A percentile compares a stretch with the other conserved stretches of the same genome.
These are phyloP conservation scores for Cladosporium austrohemisphaericum DNA, from an alignment of 2,329 filamentous ascomycete species.

Conservation along the genomic window DNA sequence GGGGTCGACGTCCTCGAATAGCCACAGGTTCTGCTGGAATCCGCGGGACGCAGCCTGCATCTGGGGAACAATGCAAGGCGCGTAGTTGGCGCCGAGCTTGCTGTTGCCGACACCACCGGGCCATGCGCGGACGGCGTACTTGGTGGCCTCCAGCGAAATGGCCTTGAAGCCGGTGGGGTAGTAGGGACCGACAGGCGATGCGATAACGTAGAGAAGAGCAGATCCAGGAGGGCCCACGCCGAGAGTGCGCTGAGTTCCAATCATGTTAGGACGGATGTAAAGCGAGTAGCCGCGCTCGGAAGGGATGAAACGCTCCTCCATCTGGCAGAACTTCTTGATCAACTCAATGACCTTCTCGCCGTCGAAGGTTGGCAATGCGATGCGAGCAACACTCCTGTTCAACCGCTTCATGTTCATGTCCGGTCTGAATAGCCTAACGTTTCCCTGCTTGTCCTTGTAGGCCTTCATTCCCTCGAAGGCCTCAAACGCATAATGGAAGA, in stretches of 20 bases:
- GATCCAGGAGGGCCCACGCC: constrained; percentile 90
- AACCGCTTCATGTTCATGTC: constrained; percentile 94
- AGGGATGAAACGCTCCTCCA: constrained; percentile 89
- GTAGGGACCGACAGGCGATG: constrained; percentile 93
- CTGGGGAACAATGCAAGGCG: constrained; percentile 97
- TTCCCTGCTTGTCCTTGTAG: constrained; percentile 79
- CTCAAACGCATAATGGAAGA: constrained; percentile 98
- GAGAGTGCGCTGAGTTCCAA: constrained; percentile 91
- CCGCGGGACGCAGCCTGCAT: constrained; percentile 84
- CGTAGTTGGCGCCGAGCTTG: constrained; percentile 98
- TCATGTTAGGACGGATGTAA: constrained; percentile 94
- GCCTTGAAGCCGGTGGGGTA: constrained; percentile 99
- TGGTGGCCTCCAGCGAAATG: constrained; percentile 88
- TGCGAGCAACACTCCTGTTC: constrained; percentile 86
- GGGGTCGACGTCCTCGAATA: constrained; percentile 68
- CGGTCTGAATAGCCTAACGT: constrained; percentile 84
- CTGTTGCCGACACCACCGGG: constrained; percentile 96
- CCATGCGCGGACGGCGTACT: constrained; percentile 79
- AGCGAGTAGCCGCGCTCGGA: constrained; percentile 78
- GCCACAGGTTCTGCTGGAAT: constrained; percentile 97
- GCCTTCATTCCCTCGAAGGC: constrained; percentile 99
- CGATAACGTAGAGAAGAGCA: constrained; percentile 90
- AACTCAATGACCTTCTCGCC: constrained; percentile 70
- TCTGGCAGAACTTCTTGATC: constrained; percentile 71
- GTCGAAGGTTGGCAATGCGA: constrained; percentile 86